Evolutionary conservation across 352 stramenopile genomes (phyloP).

Genomic region (Pythium phragmitis): DNA sequence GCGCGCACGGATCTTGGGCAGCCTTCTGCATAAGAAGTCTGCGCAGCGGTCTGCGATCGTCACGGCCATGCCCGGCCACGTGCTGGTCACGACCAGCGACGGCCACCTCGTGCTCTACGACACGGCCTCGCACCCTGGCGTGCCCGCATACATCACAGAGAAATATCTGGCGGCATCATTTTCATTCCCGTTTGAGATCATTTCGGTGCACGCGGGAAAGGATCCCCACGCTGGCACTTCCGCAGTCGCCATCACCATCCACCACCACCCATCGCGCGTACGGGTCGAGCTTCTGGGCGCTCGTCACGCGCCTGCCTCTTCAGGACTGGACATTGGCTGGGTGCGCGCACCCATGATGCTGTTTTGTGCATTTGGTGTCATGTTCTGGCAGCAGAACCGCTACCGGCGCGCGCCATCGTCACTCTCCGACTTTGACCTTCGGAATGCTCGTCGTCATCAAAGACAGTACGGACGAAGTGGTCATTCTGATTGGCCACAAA

Average conservation of each 20-base stretch:
- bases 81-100: slow-evolving; percentile 20
- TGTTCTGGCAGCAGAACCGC: slow-evolving; percentile 42
- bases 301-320: slow-evolving; percentile 22
- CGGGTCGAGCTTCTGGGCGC: slow-evolving; percentile 31
- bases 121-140: slow-evolving; percentile 5
- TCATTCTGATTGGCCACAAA: slow-evolving; percentile 22
- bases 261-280: not conserved
- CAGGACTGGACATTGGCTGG: slow-evolving; percentile 37
- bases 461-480: slow-evolving; percentile 14
- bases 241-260: not conserved
- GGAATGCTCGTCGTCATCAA: not conserved
- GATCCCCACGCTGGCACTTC: slow-evolving; percentile 19
- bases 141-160: slow-evolving; percentile 28
- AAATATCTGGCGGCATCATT: slow-evolving; percentile 3
- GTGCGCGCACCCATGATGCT: slow-evolving; percentile 41
- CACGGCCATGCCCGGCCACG: slow-evolving; percentile 30
- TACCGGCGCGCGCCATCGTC: slow-evolving; percentile 13
- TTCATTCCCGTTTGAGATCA: not conserved
- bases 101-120: slow-evolving; percentile 32
- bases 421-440: slow-evolving; percentile 8
- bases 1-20: slow-evolving; percentile 9
- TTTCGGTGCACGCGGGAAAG: slow-evolving; percentile 8
- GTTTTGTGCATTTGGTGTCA: slow-evolving; percentile 37
- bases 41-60: slow-evolving; percentile 9
- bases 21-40: not conserved